These are phyloP conservation scores for Trapa bicornis DNA, from an alignment of 345 rosid genomes.

Conservation along the genomic window DNA sequence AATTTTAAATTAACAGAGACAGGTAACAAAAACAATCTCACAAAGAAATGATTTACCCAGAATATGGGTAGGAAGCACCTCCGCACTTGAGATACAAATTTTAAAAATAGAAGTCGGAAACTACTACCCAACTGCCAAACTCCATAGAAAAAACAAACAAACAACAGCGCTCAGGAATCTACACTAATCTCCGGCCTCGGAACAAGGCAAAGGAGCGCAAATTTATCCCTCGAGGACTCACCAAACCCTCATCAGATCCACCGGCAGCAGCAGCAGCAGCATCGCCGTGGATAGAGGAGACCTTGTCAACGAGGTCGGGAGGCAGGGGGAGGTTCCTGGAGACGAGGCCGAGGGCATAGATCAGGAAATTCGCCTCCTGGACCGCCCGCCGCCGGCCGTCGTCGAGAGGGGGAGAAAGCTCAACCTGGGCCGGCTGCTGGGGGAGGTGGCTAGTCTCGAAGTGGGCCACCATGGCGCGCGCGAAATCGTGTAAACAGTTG, in stretches of 20 bases:
- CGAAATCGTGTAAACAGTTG: conserved; percentile 16
- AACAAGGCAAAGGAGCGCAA: conserved; percentile 11
- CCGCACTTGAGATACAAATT: not conserved
- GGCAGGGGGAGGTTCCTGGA: conserved; percentile 90
- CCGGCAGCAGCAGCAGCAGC: conserved; percentile 10
- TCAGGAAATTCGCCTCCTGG: conserved; percentile 59
- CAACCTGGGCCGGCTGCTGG: conserved; percentile 20
- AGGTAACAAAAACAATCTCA: not conserved
- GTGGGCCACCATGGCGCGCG: conserved; percentile 61
- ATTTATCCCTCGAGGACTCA: conserved; percentile 16
- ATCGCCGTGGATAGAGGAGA: conserved; percentile 55
- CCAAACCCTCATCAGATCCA: conserved; percentile 27
- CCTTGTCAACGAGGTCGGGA: conserved; percentile 46
- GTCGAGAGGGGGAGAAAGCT: conserved; percentile 1
- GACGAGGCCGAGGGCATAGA: conserved; percentile 72
- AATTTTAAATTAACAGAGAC: not conserved
- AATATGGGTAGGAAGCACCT: not conserved
- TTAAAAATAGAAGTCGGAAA: not conserved
- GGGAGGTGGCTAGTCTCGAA: conserved; percentile 38
- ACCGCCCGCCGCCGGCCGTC: conserved; percentile 1
- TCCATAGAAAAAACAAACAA: not conserved
- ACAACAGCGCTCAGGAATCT: not conserved
- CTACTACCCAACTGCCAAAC: not conserved
- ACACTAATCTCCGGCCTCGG: not conserved
- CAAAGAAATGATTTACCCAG: not conserved